These are phyloP conservation scores for Euphrasia arctica DNA, from an alignment of 305 asterid species.

Conservation along the genomic window DNA sequence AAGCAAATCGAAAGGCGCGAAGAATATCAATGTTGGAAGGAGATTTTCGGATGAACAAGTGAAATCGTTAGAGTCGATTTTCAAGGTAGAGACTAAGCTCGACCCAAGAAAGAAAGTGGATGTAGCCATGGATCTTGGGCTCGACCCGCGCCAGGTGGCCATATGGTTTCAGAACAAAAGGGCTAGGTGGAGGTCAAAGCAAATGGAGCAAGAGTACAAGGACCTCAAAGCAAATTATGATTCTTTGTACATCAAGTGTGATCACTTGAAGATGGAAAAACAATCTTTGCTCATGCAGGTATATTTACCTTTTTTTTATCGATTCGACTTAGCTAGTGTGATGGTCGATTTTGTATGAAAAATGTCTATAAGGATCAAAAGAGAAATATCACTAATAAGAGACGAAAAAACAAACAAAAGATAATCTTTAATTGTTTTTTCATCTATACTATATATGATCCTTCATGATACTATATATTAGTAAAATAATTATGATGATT, in stretches of 20 bases:
- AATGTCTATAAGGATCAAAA: no score
- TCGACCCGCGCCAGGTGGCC: slow-evolving; percentile 85
- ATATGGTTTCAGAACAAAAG: slow-evolving; percentile 92
- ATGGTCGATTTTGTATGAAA: no score
- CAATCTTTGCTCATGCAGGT: slow-evolving; percentile 62
- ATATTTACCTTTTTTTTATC: no score
- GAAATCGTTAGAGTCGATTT: slow-evolving; percentile 59
- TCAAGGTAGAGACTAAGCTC: slow-evolving; percentile 52
- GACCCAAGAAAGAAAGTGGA: slow-evolving; percentile 64
- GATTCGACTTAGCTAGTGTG: no score
- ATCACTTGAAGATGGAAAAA: slow-evolving; percentile 58
- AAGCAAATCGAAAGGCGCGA: slow-evolving; percentile 28
- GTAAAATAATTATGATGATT: no score
- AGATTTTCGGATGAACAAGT: slow-evolving; percentile 71
- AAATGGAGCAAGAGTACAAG: slow-evolving; percentile 61
- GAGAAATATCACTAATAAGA: no score
- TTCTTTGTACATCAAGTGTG: slow-evolving; percentile 35
- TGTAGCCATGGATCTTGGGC: slow-evolving; percentile 61
- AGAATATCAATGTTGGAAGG: slow-evolving; percentile 31
- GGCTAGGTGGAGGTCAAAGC: slow-evolving; percentile 84
- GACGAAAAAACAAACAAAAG: no score
- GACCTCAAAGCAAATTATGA: slow-evolving; percentile 53
- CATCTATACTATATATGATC: no score
- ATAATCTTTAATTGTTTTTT: no score
- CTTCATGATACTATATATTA: no score